phyloP scores from a whole-genome alignment of 2,329 filamentous ascomycete species.

The Nemania sp. region DNA sequence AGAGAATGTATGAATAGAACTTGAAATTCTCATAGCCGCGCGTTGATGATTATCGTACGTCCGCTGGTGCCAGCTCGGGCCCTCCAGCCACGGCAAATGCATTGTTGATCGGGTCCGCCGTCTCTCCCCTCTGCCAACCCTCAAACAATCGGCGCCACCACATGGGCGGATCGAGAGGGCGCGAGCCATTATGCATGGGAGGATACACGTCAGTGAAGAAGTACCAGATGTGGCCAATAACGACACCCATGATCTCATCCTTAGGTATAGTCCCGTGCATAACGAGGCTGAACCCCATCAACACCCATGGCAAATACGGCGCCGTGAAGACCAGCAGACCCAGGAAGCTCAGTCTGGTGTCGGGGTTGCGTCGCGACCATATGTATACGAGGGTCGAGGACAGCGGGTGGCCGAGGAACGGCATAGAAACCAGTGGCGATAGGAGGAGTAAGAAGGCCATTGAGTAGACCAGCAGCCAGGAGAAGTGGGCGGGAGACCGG shows the following conservation, averaged over 20 bases:
- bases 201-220: slow-evolving; percentile 98
- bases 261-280: slow-evolving; percentile 88
- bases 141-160: slow-evolving; percentile 92
- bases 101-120: slow-evolving; percentile 59
- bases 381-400: slow-evolving; percentile 96
- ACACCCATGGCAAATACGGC: slow-evolving; percentile 92
- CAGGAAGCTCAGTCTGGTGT: slow-evolving; percentile 85
- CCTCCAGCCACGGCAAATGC: slow-evolving; percentile 64
- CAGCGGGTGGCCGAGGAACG: slow-evolving; percentile 90
- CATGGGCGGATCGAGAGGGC: slow-evolving; percentile 83
- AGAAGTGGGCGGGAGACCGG: slow-evolving; percentile 88
- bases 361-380: slow-evolving; percentile 93
- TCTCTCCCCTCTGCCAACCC: slow-evolving; percentile 52
- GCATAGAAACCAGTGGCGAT: slow-evolving; percentile 86
- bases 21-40: slow-evolving; percentile 7
- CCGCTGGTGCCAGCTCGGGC: slow-evolving; percentile 60
- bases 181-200: slow-evolving; percentile 79
- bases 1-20: slow-evolving; percentile 27
- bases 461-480: slow-evolving; percentile 89
- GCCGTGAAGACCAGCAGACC: slow-evolving; percentile 90
- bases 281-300: slow-evolving; percentile 91
- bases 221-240: slow-evolving; percentile 96
- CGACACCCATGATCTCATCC: slow-evolving; percentile 93
- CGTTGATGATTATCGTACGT: slow-evolving; percentile 34
- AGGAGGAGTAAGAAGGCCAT: slow-evolving; percentile 77